Evolutionary conservation across 345 rosid species (phyloP), one percentile per base, ranked within the genome.

Genomic region (Euphorbia pulcherrima): DNA sequence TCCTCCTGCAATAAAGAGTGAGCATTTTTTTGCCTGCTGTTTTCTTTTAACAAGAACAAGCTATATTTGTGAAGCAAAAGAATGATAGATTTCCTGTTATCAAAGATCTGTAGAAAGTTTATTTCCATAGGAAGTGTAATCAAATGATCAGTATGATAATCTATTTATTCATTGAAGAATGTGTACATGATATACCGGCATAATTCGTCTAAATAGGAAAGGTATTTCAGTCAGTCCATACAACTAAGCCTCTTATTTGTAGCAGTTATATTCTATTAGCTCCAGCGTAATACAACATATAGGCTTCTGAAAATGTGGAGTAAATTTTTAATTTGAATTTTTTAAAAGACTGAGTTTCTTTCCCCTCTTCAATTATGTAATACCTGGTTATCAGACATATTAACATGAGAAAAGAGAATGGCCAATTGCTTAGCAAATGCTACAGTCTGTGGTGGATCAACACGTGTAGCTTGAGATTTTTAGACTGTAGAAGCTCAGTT

Each of bases 401-500:
- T 50, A 50, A 50, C 55, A 20, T 50, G 55, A 50, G 6, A 50
- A 20, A 50, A 50, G 55, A n/a, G 24, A 50, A 20, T 50, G 55
- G 23, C 55, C 55, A 50, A 50, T 50, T 50, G 5, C n/a, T 50
- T 50, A 18, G 55, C 55, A 50, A 50, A 50, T 18, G 24, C 20
- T 50, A 20, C 23, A 50, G 55, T 8, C 20, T 50, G 55, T 18
- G 55, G 21, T 33, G 37, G 21, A 17, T 8, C 8, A 50, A 24
- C 24, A 14, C 21, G 1, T 50, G 18, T n/a, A 18, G 24, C 54
- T 50, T n/a, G 24, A 18, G 24, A 7, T 50, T 23, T 2, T 44
- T 44, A 44, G 50, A 44, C 50, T 41, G 18, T 44, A 6, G 50
- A 44, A 44, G 16, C 55, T 46, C 55, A 16, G 55, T 70, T 67